Base-by-base conservation (phyloP, 768 basidiomycete genomes). In the Hygrocybe coccinea region DNA sequence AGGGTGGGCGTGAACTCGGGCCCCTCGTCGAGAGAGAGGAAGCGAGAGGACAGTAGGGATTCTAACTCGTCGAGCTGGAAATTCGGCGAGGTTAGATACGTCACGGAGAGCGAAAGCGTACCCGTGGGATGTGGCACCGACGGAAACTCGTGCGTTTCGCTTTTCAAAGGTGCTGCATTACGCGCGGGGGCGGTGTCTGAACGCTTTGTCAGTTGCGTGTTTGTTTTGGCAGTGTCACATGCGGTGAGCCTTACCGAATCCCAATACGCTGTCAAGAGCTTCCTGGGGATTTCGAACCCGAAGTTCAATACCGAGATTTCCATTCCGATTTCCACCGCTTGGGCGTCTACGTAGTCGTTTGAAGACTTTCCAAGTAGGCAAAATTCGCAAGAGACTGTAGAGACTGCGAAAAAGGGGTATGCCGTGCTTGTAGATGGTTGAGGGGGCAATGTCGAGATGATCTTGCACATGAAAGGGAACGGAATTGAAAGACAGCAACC, bases 341-440 rank as follows among this genome's bases (percentile, higher is more conserved):
- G 67, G 67, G 24, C 70, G 67, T 65, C 75, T 72, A 57, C 83
- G 76, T 37, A 86, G 73, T 49, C 82, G 81, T 64, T 80, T 84
- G 68, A 79, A 79, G 50, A 86, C 78, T 67, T 80, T 85, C 88
- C 89, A 92, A 0, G 86, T 75, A 15, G 90, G 90, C 3, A 91
- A 77, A 22, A 89, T 76, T 52, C 88, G 79, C 45, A 91, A 76
- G 41, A 91, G 69, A 51, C 83, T 85, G 74, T 75, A 92, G 5
- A 89, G 65, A 64, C 87, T 88, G 49, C 90, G 79, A 73, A 91
- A 92, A 17, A 91, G 78, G 33, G 87, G 79, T 63, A 92, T 91
- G 35, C 86, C 83, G 62, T 91, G 85, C 69, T 92, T 92, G 79
- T 92, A 92, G 52, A 90, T 85, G 11, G 85, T 87, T 0, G 89